phyloP scores from a whole-genome alignment of 2,329 filamentous ascomycete genomes.

The Beauveria medogensis region DNA sequence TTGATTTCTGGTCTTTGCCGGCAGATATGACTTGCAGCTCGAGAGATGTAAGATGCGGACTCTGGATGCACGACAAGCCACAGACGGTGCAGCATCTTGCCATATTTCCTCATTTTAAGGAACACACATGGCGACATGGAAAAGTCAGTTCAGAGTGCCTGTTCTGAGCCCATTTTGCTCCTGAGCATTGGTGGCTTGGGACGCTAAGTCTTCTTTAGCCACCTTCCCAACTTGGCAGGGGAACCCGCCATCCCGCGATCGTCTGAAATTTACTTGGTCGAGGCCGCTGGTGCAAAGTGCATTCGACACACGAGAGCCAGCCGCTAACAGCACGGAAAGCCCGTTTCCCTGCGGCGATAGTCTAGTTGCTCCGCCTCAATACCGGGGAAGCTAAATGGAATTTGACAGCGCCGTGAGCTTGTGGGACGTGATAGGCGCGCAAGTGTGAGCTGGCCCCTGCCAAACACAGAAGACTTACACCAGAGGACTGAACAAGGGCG shows the following conservation, averaged over 20 bases:
- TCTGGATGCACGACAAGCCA: too few species aligned
- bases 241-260: neutral
- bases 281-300: neutral
- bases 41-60: too few species aligned
- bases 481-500: neutral
- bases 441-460: neutral
- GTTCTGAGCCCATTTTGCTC: too few species aligned
- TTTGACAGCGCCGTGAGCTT: neutral
- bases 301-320: neutral
- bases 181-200: neutral
- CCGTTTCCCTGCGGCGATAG: neutral
- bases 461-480: neutral
- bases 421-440: neutral
- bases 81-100: too few species aligned
- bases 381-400: neutral
- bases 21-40: too few species aligned
- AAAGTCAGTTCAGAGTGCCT: too few species aligned
- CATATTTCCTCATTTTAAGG: too few species aligned
- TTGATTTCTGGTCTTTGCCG: too few species aligned
- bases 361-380: slow-evolving; percentile 1
- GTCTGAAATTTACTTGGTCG: neutral
- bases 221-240: slow-evolving; percentile 3
- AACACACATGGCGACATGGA: too few species aligned
- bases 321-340: neutral
- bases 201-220: neutral